Evolutionary conservation across 2,329 filamentous ascomycete genomes (phyloP), one percentile per base, ranked within the genome.

Genomic region (Ophiobolus disseminans): DNA sequence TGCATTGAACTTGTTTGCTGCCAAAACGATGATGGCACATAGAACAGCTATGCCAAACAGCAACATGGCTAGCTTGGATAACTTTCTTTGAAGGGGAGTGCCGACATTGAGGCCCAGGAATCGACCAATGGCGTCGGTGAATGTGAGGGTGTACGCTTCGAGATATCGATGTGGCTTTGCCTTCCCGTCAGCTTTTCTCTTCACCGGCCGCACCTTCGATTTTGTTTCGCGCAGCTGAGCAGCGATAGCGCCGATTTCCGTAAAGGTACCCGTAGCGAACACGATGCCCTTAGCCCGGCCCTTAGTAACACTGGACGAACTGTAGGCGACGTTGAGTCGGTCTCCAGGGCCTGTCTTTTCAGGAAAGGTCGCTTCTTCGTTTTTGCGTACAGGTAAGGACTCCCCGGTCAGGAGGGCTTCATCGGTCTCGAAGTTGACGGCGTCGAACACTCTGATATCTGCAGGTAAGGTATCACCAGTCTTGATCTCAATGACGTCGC

Each of bases 401-500:
- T 90, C 87, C 58, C 87, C 87, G 3, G 87, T 90, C 21, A 90
- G 78, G 21, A 88, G 77, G 9, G 86, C 85, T 68, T 89, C 86
- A 49, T 93, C 89, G 45, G 86, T 87, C 42, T 88, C 88, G 52
- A 91, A 78, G 69, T 93, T 93, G 73, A 91, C 84, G 46, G 82
- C 82, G 52, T 86, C 81, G 48, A 86, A 70, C 1, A 82, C 68
- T 19, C 74, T 65, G 17, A 89, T 74, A 71, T 90, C 87, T 25
- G 87, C 87, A 4, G 87, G 86, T 26, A 89, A 80, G 38, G 88
- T 84, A 67, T 89, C 86, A 56, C 87, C 87, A 32, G 83, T 80
- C 55, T 79, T 81, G 42, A 85, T 66, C 53, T 84, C 80, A 13
- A 85, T 83, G 40, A 90, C 72, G 57, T 90, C 87, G 44, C 87